phyloP scores from a whole-genome alignment of 1,139 yeast species.

The Debaryomyces sp. region DNA sequence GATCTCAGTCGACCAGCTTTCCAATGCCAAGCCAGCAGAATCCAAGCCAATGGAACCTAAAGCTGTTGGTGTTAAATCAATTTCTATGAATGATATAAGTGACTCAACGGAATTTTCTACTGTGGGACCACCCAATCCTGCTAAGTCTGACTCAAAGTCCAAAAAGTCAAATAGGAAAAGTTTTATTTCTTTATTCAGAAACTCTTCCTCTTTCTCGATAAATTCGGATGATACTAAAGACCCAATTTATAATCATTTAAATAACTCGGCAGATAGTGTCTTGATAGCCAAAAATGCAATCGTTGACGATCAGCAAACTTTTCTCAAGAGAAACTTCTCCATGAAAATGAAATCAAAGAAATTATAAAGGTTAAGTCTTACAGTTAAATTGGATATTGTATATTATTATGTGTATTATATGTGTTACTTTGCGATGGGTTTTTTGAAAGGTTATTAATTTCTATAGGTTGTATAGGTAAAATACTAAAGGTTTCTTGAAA shows the following conservation, averaged over 20 bases:
- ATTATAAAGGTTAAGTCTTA: neutral
- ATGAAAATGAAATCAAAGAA: conserved; percentile 21
- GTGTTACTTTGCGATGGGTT: conserved; percentile 1
- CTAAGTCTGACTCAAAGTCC: neutral
- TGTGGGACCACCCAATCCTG: neutral
- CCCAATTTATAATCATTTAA: conserved; percentile 4
- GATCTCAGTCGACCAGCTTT: conserved; percentile 2
- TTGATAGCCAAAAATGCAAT: conserved; percentile 4
- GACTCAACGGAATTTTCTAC: neutral
- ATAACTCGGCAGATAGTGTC: conserved; percentile 9
- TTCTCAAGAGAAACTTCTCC: conserved; percentile 18
- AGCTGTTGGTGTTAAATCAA: neutral
- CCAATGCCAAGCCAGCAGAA: neutral
- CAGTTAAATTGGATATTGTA: neutral
- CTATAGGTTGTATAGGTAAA: conserved; percentile 4
- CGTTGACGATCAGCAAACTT: neutral
- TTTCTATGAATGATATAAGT: neutral
- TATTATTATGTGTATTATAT: neutral
- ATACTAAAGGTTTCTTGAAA: neutral
- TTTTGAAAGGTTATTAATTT: neutral
- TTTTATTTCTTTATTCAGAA: conserved; percentile 17
- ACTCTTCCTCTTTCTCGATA: conserved; percentile 1
- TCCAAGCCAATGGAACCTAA: neutral
- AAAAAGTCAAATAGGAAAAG: conserved; percentile 15
- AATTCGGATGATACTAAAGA: conserved; percentile 3